Percentiles rank a stretch among this genome's conserved stretches.
Conservation (phyloP, 352 stramenopile species). For the Peronospora tabacina region DNA sequence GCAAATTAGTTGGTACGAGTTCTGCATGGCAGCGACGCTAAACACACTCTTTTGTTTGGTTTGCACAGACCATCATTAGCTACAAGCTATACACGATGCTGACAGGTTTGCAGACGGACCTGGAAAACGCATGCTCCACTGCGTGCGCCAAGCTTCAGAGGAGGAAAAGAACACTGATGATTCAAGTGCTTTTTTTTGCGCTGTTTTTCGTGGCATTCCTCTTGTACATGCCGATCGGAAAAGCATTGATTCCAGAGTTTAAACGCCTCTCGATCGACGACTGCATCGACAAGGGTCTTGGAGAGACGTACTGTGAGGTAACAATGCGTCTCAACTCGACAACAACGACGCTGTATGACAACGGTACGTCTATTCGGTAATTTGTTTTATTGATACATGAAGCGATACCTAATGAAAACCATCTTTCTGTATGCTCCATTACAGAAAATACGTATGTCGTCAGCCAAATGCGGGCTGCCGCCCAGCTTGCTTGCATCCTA, state of each 20-base stretch:
- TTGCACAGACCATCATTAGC: constrained; percentile 33
- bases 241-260: constrained; percentile 16
- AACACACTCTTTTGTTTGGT: neutral
- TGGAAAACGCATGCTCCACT: constrained; percentile 30
- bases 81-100: constrained; percentile 44
- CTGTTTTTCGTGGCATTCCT: constrained; percentile 54
- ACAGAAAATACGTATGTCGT: constrained; percentile 40
- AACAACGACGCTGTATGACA: constrained; percentile 65
- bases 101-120: constrained; percentile 21
- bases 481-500: constrained; percentile 61
- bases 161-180: constrained; percentile 35
- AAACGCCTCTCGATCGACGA: constrained; percentile 36
- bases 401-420: constrained; percentile 1
- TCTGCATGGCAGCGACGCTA: neutral
- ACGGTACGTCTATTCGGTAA: constrained; percentile 29
- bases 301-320: constrained; percentile 50
- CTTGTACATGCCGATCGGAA: constrained; percentile 51
- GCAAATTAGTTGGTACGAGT: neutral
- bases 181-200: constrained; percentile 35
- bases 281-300: constrained; percentile 47
- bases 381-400: neutral
- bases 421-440: neutral
- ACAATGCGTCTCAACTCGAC: constrained; percentile 49
- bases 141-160: constrained; percentile 20
- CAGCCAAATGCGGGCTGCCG: constrained; percentile 54